Base-by-base conservation (phyloP, 768 basidiomycete genomes). In the Wakefieldia striispora region DNA sequence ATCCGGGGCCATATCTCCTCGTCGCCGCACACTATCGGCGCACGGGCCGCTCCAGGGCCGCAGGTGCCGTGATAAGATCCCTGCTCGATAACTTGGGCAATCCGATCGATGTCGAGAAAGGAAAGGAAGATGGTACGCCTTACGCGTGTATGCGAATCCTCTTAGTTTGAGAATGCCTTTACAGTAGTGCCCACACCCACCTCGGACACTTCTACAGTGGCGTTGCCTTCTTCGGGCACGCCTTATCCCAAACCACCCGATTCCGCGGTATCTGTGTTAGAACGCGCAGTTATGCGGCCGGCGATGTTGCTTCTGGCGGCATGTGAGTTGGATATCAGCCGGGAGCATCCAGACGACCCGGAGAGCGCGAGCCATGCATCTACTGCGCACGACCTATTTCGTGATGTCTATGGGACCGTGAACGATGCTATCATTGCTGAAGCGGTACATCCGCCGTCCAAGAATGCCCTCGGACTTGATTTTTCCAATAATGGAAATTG, bases 21-120 rank as follows among this genome's bases (percentile, higher is more conserved):
- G 51, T 68, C 21, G 56, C 58, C 11, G 66, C 68, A 26, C 68
- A 66, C 56, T 67, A 67, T 53, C 62, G 66, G 50, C 63, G 68
- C 34, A 67, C 66, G 40, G 66, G 64, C 45, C 67, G 66, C 27
- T 50, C 66, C 47, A 56, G 54, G 45, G 66, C 66, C 43, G 66
- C 66, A 12, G 48, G 66, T 37, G 44, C 59, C 39, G 57, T 67
- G 8, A 59, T 67, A 31, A 57, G 55, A 53, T 63, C 64, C 4
- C 47, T 67, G 12, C 55, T 67, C 20, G 48, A 56, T 10, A 55
- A 3, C 33, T 27, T 61, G 26, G 49, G 53, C 31, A 38, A 6
- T 20, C 31, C 33, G 4, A 43, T 54, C 33, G 40, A 38, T 36
- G 29, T 37, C 48, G 53, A 64, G 23, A 59, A 63, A 45, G 50